These are phyloP conservation scores for Volvariella volvacea DNA, from an alignment of 1,284 basidiomycete species.

Conservation along the genomic window DNA sequence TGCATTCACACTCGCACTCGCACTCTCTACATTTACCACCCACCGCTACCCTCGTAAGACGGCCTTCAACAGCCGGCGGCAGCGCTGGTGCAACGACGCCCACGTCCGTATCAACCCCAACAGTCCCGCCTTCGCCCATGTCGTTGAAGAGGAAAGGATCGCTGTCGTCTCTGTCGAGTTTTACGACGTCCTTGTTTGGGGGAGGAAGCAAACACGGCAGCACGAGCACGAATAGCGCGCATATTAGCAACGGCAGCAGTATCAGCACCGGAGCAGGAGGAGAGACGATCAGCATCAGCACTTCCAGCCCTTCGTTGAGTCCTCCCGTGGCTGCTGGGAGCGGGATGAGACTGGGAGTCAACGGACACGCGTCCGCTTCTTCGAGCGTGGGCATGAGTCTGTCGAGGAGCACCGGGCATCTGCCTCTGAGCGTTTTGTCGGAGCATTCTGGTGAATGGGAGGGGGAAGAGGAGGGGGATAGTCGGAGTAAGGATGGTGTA, in stretches of 20 bases:
- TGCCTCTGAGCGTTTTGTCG: slow-evolving; percentile 19
- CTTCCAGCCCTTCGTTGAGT: too few relatives aligned
- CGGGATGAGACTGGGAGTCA: too few relatives aligned
- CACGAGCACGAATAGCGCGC: too few relatives aligned
- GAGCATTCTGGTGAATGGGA: slow-evolving; percentile 15
- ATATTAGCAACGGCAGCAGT: too few relatives aligned
- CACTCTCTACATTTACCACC: not conserved
- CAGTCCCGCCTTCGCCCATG: not conserved
- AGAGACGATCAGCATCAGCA: too few relatives aligned
- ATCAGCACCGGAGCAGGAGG: too few relatives aligned
- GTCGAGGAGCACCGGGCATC: slow-evolving; percentile 24
- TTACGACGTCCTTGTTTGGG: too few relatives aligned
- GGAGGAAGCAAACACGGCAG: too few relatives aligned
- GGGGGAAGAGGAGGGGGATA: slow-evolving; percentile 5
- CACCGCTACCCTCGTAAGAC: too few relatives aligned
- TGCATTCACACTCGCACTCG: not conserved
- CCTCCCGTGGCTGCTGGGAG: too few relatives aligned
- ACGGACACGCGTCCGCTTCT: not conserved
- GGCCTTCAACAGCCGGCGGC: not conserved
- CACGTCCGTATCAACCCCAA: not conserved
- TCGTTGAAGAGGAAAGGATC: slow-evolving; percentile 5
- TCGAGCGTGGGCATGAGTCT: slow-evolving; percentile 17
- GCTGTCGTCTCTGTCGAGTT: not conserved
- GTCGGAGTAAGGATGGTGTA: not conserved
- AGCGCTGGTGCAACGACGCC: too few relatives aligned